Conservation (phyloP, 139 green algal species). For the Micromonas pusilla region DNA sequence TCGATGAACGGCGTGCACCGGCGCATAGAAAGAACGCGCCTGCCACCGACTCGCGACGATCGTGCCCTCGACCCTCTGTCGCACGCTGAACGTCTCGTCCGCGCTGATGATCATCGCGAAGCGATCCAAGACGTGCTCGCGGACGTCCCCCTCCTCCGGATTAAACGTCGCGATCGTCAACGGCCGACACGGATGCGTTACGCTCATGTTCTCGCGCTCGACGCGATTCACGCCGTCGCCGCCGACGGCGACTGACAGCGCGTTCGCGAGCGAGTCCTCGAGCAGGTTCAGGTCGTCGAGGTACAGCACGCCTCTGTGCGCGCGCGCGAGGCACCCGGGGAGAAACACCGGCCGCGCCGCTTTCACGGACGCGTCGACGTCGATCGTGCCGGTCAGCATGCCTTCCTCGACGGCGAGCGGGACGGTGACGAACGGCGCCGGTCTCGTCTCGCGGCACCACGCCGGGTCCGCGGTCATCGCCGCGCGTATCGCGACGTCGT, state of each 20-base stretch:
- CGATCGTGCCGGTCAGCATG: conserved; percentile 82
- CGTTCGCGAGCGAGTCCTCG: conserved; percentile 67
- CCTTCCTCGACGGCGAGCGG: conserved; percentile 80
- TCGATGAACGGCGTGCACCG: no score
- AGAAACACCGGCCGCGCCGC: conserved; percentile 55
- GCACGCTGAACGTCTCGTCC: conserved; percentile 43
- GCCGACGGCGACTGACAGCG: conserved; percentile 41
- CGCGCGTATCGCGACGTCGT: no score
- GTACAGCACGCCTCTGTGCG: conserved; percentile 84
- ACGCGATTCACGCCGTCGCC: conserved; percentile 72
- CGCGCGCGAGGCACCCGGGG: conserved; percentile 63
- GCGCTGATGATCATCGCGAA: conserved; percentile 78
- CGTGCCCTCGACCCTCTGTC: conserved; percentile 64
- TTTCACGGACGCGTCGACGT: conserved; percentile 80
- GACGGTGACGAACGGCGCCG: conserved; percentile 67
- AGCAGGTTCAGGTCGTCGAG: conserved; percentile 78
- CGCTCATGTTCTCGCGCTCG: conserved; percentile 82
- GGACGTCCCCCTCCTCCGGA: conserved; percentile 80
- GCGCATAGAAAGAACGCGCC: no score
- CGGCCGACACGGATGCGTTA: conserved; percentile 81
- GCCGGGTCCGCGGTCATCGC: no score
- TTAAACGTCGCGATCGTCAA: conserved; percentile 84
- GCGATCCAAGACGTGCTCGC: conserved; percentile 86
- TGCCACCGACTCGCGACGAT: no score
- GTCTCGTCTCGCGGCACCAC: no score